These are phyloP conservation scores for Nemania sp. DNA, from an alignment of 2,329 filamentous ascomycete species.

Conservation along the genomic window DNA sequence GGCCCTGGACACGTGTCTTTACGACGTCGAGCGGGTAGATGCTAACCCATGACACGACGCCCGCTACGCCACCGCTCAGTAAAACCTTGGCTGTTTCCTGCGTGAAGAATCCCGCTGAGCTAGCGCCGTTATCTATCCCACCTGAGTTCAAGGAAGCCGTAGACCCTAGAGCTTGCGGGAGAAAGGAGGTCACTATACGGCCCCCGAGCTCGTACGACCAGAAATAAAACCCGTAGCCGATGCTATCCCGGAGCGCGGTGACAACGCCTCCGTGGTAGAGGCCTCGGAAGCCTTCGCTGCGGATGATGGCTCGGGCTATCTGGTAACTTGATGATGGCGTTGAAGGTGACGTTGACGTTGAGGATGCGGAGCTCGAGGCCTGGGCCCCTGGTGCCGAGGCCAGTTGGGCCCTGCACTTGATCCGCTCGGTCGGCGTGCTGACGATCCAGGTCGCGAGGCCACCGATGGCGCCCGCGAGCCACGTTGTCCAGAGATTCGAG, in stretches of 20 bases:
- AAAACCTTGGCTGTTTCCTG: constrained; percentile 67
- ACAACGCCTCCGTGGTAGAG: constrained; percentile 81
- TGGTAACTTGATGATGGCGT: constrained; percentile 59
- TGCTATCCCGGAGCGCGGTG: constrained; percentile 80
- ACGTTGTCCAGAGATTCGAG: constrained; percentile 66
- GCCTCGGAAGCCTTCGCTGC: constrained; percentile 64
- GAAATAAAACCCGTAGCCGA: constrained; percentile 98
- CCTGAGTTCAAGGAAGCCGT: neutral
- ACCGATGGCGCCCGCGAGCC: constrained; percentile 77
- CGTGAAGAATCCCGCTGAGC: constrained; percentile 30
- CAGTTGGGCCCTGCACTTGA: constrained; percentile 87
- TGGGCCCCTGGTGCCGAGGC: too few relatives aligned
- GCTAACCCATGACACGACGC: constrained; percentile 85
- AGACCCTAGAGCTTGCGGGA: neutral
- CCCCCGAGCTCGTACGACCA: constrained; percentile 86
- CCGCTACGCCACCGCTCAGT: constrained; percentile 84
- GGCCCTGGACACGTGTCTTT: constrained; percentile 89
- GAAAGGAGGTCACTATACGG: constrained; percentile 38
- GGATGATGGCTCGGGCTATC: constrained; percentile 66
- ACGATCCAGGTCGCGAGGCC: constrained; percentile 86
- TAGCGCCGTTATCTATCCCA: neutral
- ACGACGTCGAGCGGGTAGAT: constrained; percentile 91
- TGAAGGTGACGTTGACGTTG: constrained; percentile 25
- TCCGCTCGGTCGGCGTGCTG: constrained; percentile 84
- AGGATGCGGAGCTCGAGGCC: constrained; percentile 33